Evolutionary conservation across 768 basidiomycete genomes (phyloP).

Genomic region (Trametes cubensis): DNA sequence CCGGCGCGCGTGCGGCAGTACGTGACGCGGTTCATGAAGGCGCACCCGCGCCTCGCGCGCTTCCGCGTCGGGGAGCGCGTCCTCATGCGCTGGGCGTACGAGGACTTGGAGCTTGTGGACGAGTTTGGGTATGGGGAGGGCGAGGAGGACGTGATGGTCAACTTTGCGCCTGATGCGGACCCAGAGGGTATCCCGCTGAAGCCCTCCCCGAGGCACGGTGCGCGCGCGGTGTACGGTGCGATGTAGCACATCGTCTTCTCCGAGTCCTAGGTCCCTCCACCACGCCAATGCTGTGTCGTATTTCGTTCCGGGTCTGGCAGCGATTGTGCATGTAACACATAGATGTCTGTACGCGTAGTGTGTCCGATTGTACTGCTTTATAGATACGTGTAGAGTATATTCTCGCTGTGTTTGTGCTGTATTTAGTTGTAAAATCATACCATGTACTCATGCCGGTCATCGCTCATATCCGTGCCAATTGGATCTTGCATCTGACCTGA

Average conservation of each 20-base stretch:
- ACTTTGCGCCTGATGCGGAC: constrained; percentile 31
- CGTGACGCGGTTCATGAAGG: constrained; percentile 25
- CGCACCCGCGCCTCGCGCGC: constrained; percentile 29
- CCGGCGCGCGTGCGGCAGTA: constrained; percentile 27
- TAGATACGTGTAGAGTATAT: neutral
- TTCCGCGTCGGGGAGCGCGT: constrained; percentile 45
- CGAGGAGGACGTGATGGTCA: constrained; percentile 50
- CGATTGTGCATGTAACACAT: constrained; percentile 3
- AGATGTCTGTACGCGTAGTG: constrained; percentile 1
- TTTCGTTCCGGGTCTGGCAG: no score
- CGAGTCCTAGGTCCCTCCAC: no score
- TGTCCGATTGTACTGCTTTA: neutral
- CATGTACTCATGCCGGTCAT: neutral
- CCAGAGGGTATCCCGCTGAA: constrained; percentile 51
- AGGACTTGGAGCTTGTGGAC: constrained; percentile 40
- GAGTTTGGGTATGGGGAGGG: constrained; percentile 25
- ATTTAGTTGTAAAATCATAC: constrained; percentile 3
- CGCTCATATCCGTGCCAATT: neutral
- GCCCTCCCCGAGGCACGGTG: constrained; percentile 33
- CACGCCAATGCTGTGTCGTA: no score
- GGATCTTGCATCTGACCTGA: neutral
- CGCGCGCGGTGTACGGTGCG: constrained; percentile 25
- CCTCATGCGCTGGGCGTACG: constrained; percentile 51
- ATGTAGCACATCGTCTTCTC: neutral
- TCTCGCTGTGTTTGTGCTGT: neutral